Evolutionary conservation across 1,139 yeast genomes (phyloP).

Genomic region (Pichia sp.): DNA sequence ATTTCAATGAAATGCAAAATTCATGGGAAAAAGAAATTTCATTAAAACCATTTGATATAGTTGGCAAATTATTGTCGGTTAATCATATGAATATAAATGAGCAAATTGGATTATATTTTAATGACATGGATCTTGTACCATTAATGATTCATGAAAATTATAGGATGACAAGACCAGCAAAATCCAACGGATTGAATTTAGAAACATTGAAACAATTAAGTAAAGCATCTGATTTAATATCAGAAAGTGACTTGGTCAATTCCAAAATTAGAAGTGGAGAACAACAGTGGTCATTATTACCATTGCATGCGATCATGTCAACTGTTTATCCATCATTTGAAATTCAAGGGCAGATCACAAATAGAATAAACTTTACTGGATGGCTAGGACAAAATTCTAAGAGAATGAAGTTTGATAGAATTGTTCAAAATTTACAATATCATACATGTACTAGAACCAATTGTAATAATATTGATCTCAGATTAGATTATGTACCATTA

Average conservation of each 20-base stretch:
- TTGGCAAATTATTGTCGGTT: slow-evolving; percentile 58
- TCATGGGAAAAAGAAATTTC: slow-evolving; percentile 87
- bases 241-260: slow-evolving; percentile 71
- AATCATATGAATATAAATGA: slow-evolving; percentile 65
- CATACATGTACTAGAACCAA: slow-evolving; percentile 78
- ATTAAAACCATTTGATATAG: slow-evolving; percentile 90
- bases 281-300: slow-evolving; percentile 94
- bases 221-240: slow-evolving; percentile 76
- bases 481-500: slow-evolving; percentile 71
- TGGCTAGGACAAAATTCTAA: slow-evolving; percentile 94
- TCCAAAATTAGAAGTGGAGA: slow-evolving; percentile 79
- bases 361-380: slow-evolving; percentile 71
- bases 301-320: slow-evolving; percentile 85
- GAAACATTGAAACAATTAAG: slow-evolving; percentile 61
- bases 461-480: slow-evolving; percentile 66
- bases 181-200: slow-evolving; percentile 19
- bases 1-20: slow-evolving; percentile 47
- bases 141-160: slow-evolving; percentile 96
- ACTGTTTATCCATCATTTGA: slow-evolving; percentile 74
- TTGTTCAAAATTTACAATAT: slow-evolving; percentile 82
- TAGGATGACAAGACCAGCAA: slow-evolving; percentile 52
- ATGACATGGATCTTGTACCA: slow-evolving; percentile 92
- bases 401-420: slow-evolving; percentile 66
- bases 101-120: slow-evolving; percentile 83
- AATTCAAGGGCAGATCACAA: slow-evolving; percentile 66